A percentile compares a stretch with the other conserved stretches of the same genome.
phyloP scores from a whole-genome alignment of 306 rosid species.

The Benincasa hispida region DNA sequence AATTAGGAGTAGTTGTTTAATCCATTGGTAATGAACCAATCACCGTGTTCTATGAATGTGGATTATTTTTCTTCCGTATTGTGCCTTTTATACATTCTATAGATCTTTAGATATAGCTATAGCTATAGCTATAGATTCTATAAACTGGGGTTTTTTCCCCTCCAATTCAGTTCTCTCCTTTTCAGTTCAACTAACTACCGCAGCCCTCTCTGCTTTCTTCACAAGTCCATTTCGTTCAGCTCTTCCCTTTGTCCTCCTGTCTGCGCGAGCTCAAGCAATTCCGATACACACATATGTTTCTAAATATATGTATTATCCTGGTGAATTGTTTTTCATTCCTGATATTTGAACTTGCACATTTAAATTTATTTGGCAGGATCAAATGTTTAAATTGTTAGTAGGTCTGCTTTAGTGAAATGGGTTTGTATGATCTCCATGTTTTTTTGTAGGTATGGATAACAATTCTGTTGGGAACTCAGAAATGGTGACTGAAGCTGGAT shows the following conservation, averaged over 20 bases:
- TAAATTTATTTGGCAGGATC: background rate
- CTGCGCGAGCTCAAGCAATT: background rate
- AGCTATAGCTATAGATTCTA: too few relatives aligned
- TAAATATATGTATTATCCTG: background rate
- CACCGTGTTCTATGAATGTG: background rate
- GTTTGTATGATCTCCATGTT: background rate
- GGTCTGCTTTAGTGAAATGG: background rate
- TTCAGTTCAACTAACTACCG: background rate
- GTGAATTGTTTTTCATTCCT: background rate
- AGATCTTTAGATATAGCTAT: too few relatives aligned
- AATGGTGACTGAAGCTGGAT: constrained; percentile 38
- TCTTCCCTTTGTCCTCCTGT: background rate
- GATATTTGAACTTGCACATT: background rate
- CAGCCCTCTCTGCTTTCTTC: background rate
- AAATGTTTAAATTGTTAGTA: background rate
- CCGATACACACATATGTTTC: background rate
- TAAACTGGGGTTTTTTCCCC: background rate
- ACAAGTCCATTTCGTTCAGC: background rate
- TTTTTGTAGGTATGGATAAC: background rate
- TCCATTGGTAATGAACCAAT: background rate
- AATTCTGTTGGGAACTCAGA: constrained; percentile 6
- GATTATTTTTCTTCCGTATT: too few relatives aligned
- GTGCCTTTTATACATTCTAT: too few relatives aligned
- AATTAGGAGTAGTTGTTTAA: background rate
- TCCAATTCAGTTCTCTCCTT: background rate